Percentiles rank a stretch among this genome's conserved stretches.
Evolutionary conservation across 2,329 filamentous ascomycete genomes (phyloP).

Genomic region (Botrytis byssoidea): DNA sequence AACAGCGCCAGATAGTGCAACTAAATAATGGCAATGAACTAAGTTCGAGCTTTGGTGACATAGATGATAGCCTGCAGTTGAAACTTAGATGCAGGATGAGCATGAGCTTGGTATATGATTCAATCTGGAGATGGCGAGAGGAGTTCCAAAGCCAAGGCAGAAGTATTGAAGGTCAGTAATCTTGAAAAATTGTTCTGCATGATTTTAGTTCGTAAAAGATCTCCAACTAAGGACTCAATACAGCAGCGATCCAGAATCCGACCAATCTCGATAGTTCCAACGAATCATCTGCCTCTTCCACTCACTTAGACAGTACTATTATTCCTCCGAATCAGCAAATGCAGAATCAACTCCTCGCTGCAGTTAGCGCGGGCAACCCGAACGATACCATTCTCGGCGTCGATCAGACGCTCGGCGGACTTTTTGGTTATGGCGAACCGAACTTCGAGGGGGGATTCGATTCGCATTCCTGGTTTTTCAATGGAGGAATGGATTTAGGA

Average conservation of each 20-base stretch:
- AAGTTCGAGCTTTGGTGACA: constrained; percentile 36
- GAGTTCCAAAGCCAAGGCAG: constrained; percentile 72
- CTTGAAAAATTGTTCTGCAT: constrained; percentile 23
- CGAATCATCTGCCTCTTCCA: constrained; percentile 68
- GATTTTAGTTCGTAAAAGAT: background rate
- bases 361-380: constrained; percentile 29
- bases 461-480: constrained; percentile 63
- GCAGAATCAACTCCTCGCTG: constrained; percentile 32
- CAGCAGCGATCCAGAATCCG: constrained; percentile 74
- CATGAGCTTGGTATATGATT: constrained; percentile 82
- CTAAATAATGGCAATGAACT: constrained; percentile 40
- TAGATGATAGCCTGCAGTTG: constrained; percentile 72
- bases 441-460: constrained; percentile 62
- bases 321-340: constrained; percentile 43
- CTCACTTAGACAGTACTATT: constrained; percentile 61
- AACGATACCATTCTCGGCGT: constrained; percentile 31
- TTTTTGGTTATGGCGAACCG: constrained; percentile 59
- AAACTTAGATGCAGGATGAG: constrained; percentile 82
- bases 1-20: constrained; percentile 44
- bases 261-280: constrained; percentile 79
- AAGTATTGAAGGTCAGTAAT: constrained; percentile 63
- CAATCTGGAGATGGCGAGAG: constrained; percentile 81
- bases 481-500: constrained; percentile 77
- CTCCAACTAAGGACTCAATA: constrained; percentile 35
- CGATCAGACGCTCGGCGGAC: constrained; percentile 30